Base-by-base conservation (phyloP, 805 yeast species). In the Naumovozyma castellii region DNA sequence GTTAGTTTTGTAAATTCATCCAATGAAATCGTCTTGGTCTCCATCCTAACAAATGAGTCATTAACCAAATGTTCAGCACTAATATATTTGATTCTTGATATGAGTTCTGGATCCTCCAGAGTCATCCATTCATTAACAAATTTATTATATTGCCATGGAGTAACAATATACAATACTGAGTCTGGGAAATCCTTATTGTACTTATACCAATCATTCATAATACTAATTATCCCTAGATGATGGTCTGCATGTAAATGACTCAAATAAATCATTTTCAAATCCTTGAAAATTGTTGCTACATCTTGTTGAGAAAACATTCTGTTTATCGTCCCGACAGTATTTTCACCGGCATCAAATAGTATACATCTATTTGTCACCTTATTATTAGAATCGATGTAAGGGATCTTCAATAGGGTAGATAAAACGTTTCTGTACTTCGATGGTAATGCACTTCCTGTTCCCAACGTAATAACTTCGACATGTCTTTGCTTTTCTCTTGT, bases 161-260 rank as follows among this genome's bases (percentile, higher is more conserved):
- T 70, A 1, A 87, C 69, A 19, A 90, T 54, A 46, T 71, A 75
- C 9, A 90, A 61, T 16, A 58, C 64, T 3, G 62, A 50, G 12
- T 60, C 46, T 8, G 42, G 41, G 43, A 72, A 67, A 12, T 63
- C 56, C 25, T 60, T 54, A 42, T 73, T 67, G 42, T 57, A 51
- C n/a, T 51, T 42, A 35, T 60, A 54, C 94, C 97, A 88, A 46
- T 75, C 76, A 30, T 69, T 67, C 19, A 92, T 67, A 3, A 92
- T 59, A 4, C 85, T 72, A 6, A 82, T 64, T 4, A 84, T 68
- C 0, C 99, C 99, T 32, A 92, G 64, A 59, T 90, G 97, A 58
- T 92, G 99, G 57, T 92, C 99, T 0, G 97, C 98, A 61, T 92
- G 99, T 50, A 90, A 67, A 66, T 92, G 99, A 49, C 94, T 82